A percentile compares a stretch with the other conserved stretches of the same genome.
Conservation (phyloP, 805 yeast genomes). For the Ogataea dorogensis region DNA sequence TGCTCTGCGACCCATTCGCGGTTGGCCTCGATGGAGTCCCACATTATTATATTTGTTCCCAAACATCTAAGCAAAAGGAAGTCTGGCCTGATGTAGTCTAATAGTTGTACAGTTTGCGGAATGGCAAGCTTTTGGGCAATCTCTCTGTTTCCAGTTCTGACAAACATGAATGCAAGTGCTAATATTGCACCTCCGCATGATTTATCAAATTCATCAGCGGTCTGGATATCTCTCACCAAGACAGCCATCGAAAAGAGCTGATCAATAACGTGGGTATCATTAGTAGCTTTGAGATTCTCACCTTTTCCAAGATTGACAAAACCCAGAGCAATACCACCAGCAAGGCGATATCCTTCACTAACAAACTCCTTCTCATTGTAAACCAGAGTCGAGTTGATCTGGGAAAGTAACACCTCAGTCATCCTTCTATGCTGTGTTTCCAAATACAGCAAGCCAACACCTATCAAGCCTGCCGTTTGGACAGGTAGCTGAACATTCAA, state of each 20-base stretch:
- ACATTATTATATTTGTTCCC: conserved; percentile 64
- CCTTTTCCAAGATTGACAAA: conserved; percentile 80
- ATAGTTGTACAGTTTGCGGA: conserved; percentile 56
- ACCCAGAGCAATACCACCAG: conserved; percentile 89
- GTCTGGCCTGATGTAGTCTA: conserved; percentile 80
- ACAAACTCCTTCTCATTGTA: conserved; percentile 56
- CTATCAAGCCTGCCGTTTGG: conserved; percentile 89
- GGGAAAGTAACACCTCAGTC: conserved; percentile 75
- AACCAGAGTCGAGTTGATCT: conserved; percentile 53
- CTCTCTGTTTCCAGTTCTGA: conserved; percentile 58
- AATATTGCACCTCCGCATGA: conserved; percentile 72
- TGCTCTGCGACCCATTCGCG: conserved; percentile 56
- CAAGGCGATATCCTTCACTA: conserved; percentile 77
- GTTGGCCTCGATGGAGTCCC: conserved; percentile 58
- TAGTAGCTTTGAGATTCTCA: conserved; percentile 44
- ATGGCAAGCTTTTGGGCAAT: conserved; percentile 62
- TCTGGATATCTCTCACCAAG: conserved; percentile 61
- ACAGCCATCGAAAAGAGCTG: conserved; percentile 55
- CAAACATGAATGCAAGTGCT: conserved; percentile 70
- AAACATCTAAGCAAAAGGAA: conserved; percentile 62
- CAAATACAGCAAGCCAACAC: conserved; percentile 81
- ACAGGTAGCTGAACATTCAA: conserved; percentile 78
- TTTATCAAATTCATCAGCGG: conserved; percentile 55
- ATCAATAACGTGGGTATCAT: conserved; percentile 65
- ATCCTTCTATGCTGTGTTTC: conserved; percentile 80